These are phyloP conservation scores for Polygonum maritimum DNA, from an alignment of 148 eudicot species.

Conservation along the genomic window DNA sequence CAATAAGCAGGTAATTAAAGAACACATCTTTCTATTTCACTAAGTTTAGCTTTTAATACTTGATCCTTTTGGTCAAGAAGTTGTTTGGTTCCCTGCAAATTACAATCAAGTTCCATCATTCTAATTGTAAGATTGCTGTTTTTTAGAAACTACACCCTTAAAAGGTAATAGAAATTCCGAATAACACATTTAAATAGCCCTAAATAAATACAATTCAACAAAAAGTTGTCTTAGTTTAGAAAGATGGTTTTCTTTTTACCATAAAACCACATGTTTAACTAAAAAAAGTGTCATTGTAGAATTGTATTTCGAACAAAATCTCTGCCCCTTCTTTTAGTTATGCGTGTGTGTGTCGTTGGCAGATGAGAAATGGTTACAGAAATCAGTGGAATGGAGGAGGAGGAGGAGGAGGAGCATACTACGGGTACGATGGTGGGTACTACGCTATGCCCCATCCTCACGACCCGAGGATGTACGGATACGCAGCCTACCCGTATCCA, in stretches of 20 bases:
- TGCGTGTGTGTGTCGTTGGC: conserved; percentile 8
- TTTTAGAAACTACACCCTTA: no score
- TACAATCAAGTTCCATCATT: no score
- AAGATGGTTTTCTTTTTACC: no score
- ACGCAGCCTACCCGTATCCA: conserved; percentile 67
- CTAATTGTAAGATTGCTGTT: no score
- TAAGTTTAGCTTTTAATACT: neutral
- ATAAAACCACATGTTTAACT: no score
- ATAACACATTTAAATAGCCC: no score
- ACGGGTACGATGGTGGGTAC: conserved; percentile 80
- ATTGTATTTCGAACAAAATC: no score
- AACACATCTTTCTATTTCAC: neutral
- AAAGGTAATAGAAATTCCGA: no score
- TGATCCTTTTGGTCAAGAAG: neutral
- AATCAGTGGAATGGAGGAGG: conserved; percentile 50
- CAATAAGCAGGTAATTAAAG: conserved; percentile 59
- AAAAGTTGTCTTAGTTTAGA: no score
- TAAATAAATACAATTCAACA: no score
- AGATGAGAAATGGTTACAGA: conserved; percentile 66
- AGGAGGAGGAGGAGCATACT: conserved; percentile 37
- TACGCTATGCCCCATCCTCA: conserved; percentile 70
- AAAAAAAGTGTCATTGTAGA: no score
- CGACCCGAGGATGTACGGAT: conserved; percentile 81
- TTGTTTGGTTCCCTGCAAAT: no score
- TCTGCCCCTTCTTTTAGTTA: neutral